Base-by-base conservation (phyloP, 805 yeast species). In the Jamesozyma jinghongensis region DNA sequence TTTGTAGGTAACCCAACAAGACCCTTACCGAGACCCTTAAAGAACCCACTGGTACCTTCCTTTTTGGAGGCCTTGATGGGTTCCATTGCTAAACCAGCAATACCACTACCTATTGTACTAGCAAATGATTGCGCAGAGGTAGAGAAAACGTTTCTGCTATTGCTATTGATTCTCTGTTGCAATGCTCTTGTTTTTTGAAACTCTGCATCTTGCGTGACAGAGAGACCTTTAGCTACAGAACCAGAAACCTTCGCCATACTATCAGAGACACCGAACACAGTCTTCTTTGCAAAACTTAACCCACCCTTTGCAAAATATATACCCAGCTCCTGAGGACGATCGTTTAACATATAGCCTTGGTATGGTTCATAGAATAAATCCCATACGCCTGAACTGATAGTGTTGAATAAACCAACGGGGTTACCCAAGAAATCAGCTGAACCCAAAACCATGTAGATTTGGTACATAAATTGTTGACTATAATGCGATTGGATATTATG, bases 321-420 rank as follows among this genome's bases (percentile, higher is more conserved):
- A 32, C 98, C 97, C 31, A 92, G 67, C 51, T 94, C 99, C 55
- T 85, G 95, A 1, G 98, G 98, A 30, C 97, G 68, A 60, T 92
- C 98, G 47, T 83, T 90, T 75, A 92, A 76, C 37, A 90, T 77
- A 51, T 85, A 85, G 0, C 99, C 99, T 57, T 87, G 92, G 54
- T 90, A 92, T 3, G 99, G 99, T 57, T 90, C 97, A 57, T 92
- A 92, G 60, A 92, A 92, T 16, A 92, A 82, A 61, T 92, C 99
- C 75, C 87, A 74, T 10, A 92, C 92, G 39, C 99, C 99, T 0
- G 97, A 86, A 42, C 95, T 80, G 42, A 92, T 69, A 50, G 87
- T 88, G 59, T 85, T 92, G 67, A 92, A 92, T 46, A 92, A 67
- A 1, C 98, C 98, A 22, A 94, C 97, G 0, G 99, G 99, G 50